A percentile compares a stretch with the other conserved stretches of the same genome.
phyloP scores from a whole-genome alignment of 257 asterid genomes.

The Nicotiana benthamiana region DNA sequence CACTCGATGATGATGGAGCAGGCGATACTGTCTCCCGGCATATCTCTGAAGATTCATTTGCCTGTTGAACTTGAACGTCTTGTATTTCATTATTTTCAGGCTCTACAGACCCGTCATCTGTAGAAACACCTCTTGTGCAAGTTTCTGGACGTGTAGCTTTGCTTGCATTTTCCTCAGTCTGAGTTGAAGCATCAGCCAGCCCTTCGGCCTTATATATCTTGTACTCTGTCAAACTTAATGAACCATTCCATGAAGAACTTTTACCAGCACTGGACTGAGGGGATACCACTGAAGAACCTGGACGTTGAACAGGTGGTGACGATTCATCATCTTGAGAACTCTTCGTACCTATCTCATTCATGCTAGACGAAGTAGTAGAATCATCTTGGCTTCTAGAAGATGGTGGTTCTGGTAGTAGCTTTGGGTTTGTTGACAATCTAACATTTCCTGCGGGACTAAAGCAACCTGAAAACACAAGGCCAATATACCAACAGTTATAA shows the following conservation, averaged over 20 bases:
- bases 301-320: constrained; percentile 54
- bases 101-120: constrained; percentile 52
- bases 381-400: constrained; percentile 79
- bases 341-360: constrained; percentile 57
- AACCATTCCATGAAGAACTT: constrained; percentile 64
- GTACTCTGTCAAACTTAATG: constrained; percentile 64
- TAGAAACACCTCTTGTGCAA: constrained; percentile 64
- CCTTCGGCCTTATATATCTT: constrained; percentile 68
- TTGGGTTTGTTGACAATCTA: constrained; percentile 48
- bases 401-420: constrained; percentile 74
- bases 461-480: constrained; percentile 34
- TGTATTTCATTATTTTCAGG: constrained; percentile 22
- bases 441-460: constrained; percentile 61
- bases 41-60: constrained; percentile 44
- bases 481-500: background rate
- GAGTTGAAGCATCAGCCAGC: constrained; percentile 89
- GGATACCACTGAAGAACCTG: constrained; percentile 51
- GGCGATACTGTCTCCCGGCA: constrained; percentile 52
- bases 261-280: constrained; percentile 57
- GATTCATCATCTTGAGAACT: constrained; percentile 63
- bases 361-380: constrained; percentile 82
- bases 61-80: constrained; percentile 18
- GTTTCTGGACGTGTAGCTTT: constrained; percentile 34
- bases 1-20: constrained; percentile 65
- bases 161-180: constrained; percentile 63